phyloP scores from a whole-genome alignment of 2,329 filamentous ascomycete species.

The Calonectria henricotiae region DNA sequence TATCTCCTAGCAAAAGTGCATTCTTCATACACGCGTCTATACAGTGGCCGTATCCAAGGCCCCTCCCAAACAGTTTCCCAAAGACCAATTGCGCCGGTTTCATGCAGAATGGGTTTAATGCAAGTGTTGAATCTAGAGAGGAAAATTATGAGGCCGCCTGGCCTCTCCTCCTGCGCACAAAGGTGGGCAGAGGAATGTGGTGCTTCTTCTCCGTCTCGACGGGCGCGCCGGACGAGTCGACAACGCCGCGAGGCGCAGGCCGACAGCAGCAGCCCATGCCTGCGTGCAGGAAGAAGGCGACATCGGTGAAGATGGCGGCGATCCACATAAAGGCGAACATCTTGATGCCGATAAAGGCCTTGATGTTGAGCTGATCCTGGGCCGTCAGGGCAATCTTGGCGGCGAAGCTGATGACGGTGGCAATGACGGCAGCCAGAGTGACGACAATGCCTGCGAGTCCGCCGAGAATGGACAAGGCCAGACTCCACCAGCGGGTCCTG shows the following conservation, averaged over 20 bases:
- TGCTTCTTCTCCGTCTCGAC: conserved; percentile 47
- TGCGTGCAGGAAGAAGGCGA: conserved; percentile 82
- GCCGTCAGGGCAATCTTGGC: conserved; percentile 84
- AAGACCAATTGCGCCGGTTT: conserved; percentile 19
- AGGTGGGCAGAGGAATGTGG: conserved; percentile 49
- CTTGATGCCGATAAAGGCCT: conserved; percentile 76
- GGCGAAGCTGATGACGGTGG: conserved; percentile 87
- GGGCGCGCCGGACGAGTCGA: conserved; percentile 27
- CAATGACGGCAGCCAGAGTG: conserved; percentile 80
- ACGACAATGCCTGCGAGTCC: conserved; percentile 79
- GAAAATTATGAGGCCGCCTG: conserved; percentile 31
- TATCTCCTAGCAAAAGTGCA: background rate
- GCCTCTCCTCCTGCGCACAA: conserved; percentile 54
- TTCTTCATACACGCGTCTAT: conserved; percentile 3
- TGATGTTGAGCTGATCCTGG: conserved; percentile 83
- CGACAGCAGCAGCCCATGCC: conserved; percentile 84
- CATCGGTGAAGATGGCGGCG: conserved; percentile 75
- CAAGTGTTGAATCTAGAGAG: conserved; percentile 14
- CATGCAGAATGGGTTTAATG: background rate
- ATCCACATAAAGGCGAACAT: conserved; percentile 96
- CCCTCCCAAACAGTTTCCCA: conserved; percentile 9
- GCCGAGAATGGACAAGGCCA: conserved; percentile 78
- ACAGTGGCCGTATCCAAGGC: background rate
- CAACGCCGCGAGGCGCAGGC: conserved; percentile 48
- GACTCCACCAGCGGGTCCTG: conserved; percentile 74